Percentiles rank a stretch among this genome's conserved stretches.
Evolutionary conservation across 805 yeast species (phyloP).

Genomic region (Grigorovia yakushimaensis): DNA sequence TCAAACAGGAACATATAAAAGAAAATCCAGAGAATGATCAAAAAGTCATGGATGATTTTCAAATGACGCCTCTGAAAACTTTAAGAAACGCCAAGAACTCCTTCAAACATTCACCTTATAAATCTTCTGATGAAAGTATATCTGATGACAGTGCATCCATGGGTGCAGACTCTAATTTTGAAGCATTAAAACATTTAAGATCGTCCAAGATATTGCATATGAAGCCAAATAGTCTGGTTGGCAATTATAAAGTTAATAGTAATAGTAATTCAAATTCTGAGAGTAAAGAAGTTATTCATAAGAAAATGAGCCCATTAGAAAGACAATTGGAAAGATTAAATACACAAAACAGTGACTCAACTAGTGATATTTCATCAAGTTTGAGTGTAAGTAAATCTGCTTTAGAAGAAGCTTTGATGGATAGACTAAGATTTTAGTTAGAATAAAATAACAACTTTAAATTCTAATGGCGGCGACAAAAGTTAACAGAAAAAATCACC

Average conservation of each 20-base stretch:
- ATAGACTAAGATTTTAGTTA: conserved; percentile 14
- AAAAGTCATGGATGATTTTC: background rate
- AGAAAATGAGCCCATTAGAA: background rate
- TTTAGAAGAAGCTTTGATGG: conserved; percentile 34
- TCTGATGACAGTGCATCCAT: background rate
- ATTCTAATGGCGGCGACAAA: no score
- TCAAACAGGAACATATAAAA: no score
- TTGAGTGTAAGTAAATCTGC: conserved; percentile 33
- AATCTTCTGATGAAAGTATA: background rate
- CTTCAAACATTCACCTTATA: background rate
- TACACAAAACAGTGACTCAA: conserved; percentile 6
- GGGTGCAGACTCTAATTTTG: conserved; percentile 6
- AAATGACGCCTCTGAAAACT: background rate
- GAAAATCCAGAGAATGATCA: no score
- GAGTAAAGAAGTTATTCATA: background rate
- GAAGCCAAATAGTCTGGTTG: background rate
- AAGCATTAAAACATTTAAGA: conserved; percentile 16
- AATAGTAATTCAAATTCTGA: background rate
- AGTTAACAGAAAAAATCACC: no score
- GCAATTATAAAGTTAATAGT: no score
- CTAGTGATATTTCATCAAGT: conserved; percentile 31
- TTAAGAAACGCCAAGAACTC: background rate
- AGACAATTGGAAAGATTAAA: background rate
- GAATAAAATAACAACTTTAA: no score
- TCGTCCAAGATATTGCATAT: conserved; percentile 18